phyloP scores from a whole-genome alignment of 768 basidiomycete species.

The Cytidiella melzeri region DNA sequence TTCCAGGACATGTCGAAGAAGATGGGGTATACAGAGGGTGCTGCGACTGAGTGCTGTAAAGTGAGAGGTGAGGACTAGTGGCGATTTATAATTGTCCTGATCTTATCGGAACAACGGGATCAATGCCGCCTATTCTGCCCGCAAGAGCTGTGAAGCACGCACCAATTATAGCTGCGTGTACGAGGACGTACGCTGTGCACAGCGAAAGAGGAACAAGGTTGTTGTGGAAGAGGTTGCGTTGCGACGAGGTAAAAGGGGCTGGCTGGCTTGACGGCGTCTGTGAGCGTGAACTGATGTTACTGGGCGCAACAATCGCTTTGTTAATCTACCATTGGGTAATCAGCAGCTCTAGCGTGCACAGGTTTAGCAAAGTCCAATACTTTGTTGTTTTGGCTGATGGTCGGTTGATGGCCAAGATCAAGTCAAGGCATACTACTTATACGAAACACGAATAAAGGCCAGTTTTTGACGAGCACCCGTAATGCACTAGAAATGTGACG shows the following conservation, averaged over 20 bases:
- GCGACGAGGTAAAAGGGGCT: not conserved
- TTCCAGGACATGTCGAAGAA: conserved; percentile 18
- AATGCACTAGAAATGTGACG: no score
- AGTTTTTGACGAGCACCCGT: no score
- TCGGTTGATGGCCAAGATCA: no score
- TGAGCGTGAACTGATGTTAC: not conserved
- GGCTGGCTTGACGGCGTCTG: not conserved
- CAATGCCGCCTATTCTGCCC: not conserved
- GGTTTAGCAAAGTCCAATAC: no score
- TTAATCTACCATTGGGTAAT: not conserved
- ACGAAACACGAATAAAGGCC: no score
- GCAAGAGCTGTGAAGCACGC: not conserved
- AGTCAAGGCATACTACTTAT: no score
- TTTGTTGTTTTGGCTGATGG: no score
- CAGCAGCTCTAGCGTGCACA: no score
- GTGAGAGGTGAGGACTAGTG: not conserved
- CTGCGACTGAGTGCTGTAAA: not conserved
- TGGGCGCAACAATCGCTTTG: not conserved
- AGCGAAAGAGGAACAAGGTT: not conserved
- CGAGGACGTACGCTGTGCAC: not conserved
- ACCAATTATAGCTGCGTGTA: not conserved
- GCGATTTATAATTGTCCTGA: not conserved
- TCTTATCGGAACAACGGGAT: not conserved
- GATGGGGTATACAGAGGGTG: conserved; percentile 4
- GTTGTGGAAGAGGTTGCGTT: not conserved